Evolutionary conservation across 441 rosid genomes (phyloP), one percentile per base, ranked within the genome.

Genomic region (Capsella rubella): DNA sequence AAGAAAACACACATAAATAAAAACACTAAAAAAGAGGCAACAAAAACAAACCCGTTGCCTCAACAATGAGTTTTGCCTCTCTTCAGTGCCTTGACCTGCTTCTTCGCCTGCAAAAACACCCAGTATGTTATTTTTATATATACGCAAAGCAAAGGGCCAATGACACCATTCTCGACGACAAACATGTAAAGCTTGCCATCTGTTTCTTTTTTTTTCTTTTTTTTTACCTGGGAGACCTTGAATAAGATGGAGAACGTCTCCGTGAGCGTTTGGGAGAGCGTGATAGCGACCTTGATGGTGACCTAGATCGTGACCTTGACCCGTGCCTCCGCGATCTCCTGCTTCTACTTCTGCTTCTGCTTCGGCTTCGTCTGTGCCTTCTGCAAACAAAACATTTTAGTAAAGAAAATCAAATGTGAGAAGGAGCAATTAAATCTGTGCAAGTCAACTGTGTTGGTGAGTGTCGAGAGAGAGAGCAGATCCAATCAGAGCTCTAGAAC

Each of bases 201-300:
- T 54, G 50, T 16, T 16, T 16, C 18, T 0, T 16, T 16, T 16
- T 16, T 16, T 16, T 16, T 16, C n/a, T 16, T 21, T 21, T 34
- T 29, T 43, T 21, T 74, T 61, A 86, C 97, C 93, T 91, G 15
- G 97, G 98, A 1, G 97, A 90, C 73, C 83, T 84, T 63, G 95
- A 85, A 29, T 34, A 59, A 15, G 89, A 80, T 21, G 79, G 75
- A 12, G 84, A 81, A 7, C 79, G 75, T 69, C 67, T 63, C 5
- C 64, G 71, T 7, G 82, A 73, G 28, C 69, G 76, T 43, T 60
- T 74, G 1, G 66, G 84, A 28, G 86, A 84, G 4, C 66, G 78
- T 10, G 85, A 80, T 4, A 15, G 74, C 13, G 86, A 72, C 51
- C 29, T 77, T 1, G 86, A 74, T 3, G 27, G 82, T 5, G 93